These are phyloP conservation scores for Bassia scoparia DNA, from an alignment of 148 eudicot genomes.

Conservation along the genomic window DNA sequence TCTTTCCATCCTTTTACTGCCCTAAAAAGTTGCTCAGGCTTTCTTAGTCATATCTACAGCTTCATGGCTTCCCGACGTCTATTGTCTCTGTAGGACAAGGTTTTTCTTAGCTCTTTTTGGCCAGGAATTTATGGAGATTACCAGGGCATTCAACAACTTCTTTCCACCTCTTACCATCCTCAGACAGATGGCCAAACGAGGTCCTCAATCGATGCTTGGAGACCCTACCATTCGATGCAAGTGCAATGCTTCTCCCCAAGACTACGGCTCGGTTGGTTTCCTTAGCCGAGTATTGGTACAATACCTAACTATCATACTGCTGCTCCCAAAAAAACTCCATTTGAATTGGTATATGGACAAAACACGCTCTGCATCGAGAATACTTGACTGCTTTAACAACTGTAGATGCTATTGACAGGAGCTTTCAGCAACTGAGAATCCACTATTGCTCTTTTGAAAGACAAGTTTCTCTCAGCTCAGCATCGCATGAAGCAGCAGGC, in stretches of 20 bases:
- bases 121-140: no score
- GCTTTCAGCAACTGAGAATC: neutral
- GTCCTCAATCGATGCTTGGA: neutral
- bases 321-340: neutral
- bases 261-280: neutral
- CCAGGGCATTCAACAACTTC: neutral
- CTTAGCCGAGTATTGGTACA: neutral
- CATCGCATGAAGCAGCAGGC: neutral
- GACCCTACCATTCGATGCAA: neutral
- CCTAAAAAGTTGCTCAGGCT: no score
- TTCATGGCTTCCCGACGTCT: no score
- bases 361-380: neutral
- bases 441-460: neutral
- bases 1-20: no score
- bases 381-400: neutral
- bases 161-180: neutral
- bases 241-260: neutral
- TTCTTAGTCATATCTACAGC: no score
- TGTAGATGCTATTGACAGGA: neutral
- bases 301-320: neutral
- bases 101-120: no score
- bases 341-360: neutral
- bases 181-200: neutral
- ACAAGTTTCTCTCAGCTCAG: neutral
- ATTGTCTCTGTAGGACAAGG: no score